Evolutionary conservation across 2,329 filamentous ascomycete genomes (phyloP).

Genomic region (Beauveria caledonica): DNA sequence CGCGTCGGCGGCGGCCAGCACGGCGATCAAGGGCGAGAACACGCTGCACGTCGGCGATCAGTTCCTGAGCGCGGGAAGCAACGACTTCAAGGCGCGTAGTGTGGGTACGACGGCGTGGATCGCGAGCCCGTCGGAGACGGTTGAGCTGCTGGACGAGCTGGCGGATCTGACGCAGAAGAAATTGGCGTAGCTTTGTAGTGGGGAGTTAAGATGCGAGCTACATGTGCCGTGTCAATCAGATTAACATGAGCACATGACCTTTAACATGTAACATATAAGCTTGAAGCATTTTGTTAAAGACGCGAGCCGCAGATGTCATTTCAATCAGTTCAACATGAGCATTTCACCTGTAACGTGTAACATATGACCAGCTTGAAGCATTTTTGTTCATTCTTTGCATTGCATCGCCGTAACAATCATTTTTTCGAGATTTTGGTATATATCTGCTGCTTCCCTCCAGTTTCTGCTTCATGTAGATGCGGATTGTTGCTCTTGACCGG

Average conservation of each 20-base stretch:
- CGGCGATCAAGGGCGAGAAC: slow-evolving; percentile 57
- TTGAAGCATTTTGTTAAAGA: not conserved
- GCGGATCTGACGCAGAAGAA: slow-evolving; percentile 47
- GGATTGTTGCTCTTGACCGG: not conserved
- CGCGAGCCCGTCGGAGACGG: slow-evolving; percentile 83
- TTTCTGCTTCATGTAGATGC: not conserved
- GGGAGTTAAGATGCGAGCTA: not conserved
- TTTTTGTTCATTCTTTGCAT: not conserved
- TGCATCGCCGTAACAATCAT: no score
- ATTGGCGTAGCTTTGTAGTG: slow-evolving; percentile 17
- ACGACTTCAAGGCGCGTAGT: slow-evolving; percentile 91
- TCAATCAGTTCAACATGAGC: not conserved
- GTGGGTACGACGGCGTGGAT: slow-evolving; percentile 94
- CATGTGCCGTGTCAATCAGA: not conserved
- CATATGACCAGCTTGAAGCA: not conserved
- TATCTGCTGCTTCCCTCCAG: not conserved
- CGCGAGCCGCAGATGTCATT: not conserved
- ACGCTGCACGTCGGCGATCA: slow-evolving; percentile 96
- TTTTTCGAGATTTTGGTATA: not conserved
- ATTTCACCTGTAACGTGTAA: not conserved
- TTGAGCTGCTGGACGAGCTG: slow-evolving; percentile 80
- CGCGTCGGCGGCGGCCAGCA: slow-evolving; percentile 15
- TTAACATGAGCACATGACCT: not conserved
- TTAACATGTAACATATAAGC: not conserved
- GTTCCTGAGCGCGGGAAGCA: slow-evolving; percentile 88